A percentile compares a stretch with the other conserved stretches of the same genome.
Evolutionary conservation across 805 yeast species (phyloP).

Genomic region (Hanseniaspora clermontiae): DNA sequence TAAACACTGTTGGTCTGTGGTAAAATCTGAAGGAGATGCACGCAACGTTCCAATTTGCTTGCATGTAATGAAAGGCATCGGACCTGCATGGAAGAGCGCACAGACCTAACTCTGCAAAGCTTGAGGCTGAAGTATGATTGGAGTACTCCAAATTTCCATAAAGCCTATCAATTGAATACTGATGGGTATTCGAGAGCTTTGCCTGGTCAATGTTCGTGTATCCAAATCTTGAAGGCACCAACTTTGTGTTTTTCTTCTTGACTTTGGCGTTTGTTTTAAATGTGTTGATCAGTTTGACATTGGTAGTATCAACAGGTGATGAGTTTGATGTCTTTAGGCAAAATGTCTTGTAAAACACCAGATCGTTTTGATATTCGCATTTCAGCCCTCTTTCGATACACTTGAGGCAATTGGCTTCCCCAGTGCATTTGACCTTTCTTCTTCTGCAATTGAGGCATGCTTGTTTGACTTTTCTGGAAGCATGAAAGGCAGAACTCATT

Average conservation of each 20-base stretch:
- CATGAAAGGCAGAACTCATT: conserved; percentile 26
- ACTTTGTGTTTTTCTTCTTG: neutral
- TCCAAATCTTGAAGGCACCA: neutral
- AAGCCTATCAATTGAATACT: conserved; percentile 10
- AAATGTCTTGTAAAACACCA: neutral
- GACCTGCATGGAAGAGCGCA: conserved; percentile 64
- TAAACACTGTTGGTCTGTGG: conserved; percentile 68
- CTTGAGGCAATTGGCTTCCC: conserved; percentile 63
- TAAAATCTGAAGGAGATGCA: conserved; percentile 76
- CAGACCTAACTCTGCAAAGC: conserved; percentile 15
- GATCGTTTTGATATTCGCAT: conserved; percentile 40
- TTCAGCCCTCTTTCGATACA: conserved; percentile 68
- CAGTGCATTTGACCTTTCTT: conserved; percentile 71
- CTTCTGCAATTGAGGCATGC: conserved; percentile 68
- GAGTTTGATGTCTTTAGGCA: neutral
- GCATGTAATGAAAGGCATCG: conserved; percentile 55
- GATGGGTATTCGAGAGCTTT: neutral
- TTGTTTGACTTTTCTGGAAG: conserved; percentile 49
- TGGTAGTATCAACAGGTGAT: neutral
- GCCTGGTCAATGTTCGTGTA: neutral
- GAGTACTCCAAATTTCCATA: neutral
- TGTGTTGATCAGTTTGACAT: neutral
- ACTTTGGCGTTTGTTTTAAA: neutral
- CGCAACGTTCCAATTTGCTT: conserved; percentile 72
- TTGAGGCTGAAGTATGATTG: neutral